These are phyloP conservation scores for Trametes sp. DNA, from an alignment of 1,284 basidiomycete species.

Conservation along the genomic window DNA sequence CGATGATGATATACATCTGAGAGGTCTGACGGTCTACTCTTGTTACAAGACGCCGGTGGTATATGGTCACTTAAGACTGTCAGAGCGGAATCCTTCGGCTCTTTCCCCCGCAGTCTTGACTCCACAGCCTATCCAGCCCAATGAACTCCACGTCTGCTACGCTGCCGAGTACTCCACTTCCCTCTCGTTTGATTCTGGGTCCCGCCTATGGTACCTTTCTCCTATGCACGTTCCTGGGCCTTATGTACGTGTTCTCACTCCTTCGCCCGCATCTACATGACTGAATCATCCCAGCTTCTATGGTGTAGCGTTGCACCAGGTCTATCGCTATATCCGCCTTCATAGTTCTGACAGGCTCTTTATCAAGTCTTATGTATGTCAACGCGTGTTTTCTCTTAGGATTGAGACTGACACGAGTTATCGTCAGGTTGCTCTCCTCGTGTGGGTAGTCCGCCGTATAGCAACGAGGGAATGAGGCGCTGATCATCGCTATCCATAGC, in stretches of 20 bases:
- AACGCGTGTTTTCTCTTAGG: background rate
- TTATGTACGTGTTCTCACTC: background rate
- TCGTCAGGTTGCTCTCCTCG: background rate
- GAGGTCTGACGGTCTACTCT: no score
- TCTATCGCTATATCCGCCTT: constrained; percentile 2
- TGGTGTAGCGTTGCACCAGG: background rate
- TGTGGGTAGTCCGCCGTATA: background rate
- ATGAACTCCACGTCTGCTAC: background rate
- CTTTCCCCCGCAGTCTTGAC: no score
- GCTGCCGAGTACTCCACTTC: background rate
- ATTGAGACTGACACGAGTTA: background rate
- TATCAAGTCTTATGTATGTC: background rate
- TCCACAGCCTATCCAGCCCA: background rate
- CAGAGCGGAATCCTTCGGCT: no score
- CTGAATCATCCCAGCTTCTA: background rate
- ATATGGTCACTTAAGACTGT: no score
- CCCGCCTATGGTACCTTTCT: background rate
- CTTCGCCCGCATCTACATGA: background rate
- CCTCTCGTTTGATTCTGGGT: background rate
- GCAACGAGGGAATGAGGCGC: no score
- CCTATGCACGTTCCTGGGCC: background rate
- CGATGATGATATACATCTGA: no score
- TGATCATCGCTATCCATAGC: background rate
- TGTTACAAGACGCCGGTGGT: no score
- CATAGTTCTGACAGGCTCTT: background rate